Evolutionary conservation across 306 rosid genomes (phyloP), one percentile per base, ranked within the genome.

Genomic region (Elaeagnus macrophylla): DNA sequence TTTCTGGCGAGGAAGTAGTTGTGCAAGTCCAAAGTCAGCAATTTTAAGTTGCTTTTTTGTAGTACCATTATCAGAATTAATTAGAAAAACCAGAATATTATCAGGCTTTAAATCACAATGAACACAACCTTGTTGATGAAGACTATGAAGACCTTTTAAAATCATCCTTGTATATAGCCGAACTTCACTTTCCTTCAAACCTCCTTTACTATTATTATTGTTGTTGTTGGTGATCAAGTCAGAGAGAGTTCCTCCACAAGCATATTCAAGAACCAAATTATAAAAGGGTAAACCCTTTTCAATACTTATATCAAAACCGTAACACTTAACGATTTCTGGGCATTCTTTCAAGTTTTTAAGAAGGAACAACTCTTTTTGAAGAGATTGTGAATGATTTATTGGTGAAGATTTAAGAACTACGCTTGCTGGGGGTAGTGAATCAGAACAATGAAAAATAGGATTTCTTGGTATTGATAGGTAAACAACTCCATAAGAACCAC

Each of bases 51-150:
- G 19, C 5, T 2, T 11, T 0, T n/a, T n/a, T n/a, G n/a, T n/a
- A n/a, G n/a, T n/a, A n/a, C n/a, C n/a, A n/a, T 39, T 5, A 19
- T 7, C 7, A 10, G 9, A 1, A 7, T 40, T n/a, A 5, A 32
- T 8, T 13, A 25, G 35, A 41, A 40, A 52, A 6, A 39, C 51
- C 3, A 62, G 40, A 1, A 51, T 51, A 25, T 51, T 62, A 0
- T 19, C 41, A n/a, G 58, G 67, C n/a, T 62, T 62, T 6, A 62
- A 7, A 35, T 62, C 67, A 14, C 67, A 62, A 13, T 62, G 59
- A 9, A 62, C 67, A 11, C 13, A 51, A 8, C 59, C 67, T 40
- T 10, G 19, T 13, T 54, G 25, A 9, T 40, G 59, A 15, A 51
- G 51, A 10, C 8, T 14, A 6, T 0, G 0, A 25, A 62, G 49